Evolutionary conservation across 441 rosid species (phyloP), one percentile per base, ranked within the genome.

Genomic region (Arabidopsis lyrata): DNA sequence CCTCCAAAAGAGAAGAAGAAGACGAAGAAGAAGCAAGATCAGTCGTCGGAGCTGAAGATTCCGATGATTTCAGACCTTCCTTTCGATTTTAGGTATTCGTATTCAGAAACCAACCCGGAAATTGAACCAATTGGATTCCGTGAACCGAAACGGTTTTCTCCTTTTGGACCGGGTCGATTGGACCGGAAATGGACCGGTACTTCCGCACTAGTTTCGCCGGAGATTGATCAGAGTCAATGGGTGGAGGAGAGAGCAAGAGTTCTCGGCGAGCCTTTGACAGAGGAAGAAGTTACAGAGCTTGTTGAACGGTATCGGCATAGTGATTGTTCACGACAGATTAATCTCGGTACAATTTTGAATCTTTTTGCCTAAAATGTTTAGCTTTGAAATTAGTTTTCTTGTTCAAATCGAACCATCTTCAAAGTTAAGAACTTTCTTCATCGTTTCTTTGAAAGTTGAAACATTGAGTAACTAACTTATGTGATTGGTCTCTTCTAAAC

Each of bases 101-200:
- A 90, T 56, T 88, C 97, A 4, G 96, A 93, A 84, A 71, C 84
- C 32, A 77, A 85, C 61, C 88, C 88, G 6, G 76, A 29, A 0
- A 56, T 85, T 48, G 74, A 86, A 70, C 97, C 97, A 36, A 86
- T 91, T 56, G 94, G 97, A 35, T 93, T 73, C 68, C 91, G 98
- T 5, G 97, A 93, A 69, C 91, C 94, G 36, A 92, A 83, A 72
- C 82, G 93, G 65, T 93, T 93, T 77, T 89, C 96, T 44, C 98
- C 97, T 0, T 91, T 93, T 34, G 96, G 97, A 11, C 98, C 98
- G 0, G 90, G 96, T 29, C 86, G 90, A 60, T 83, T 93, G 8
- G 90, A 88, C 58, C 77, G 98, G 80, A 80, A 82, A 49, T 93
- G 96, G 97, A 91, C 96, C 0, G 98, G 97, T 11, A 87, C 88